Base-by-base conservation (phyloP, 2,329 filamentous ascomycete genomes). In the Diplocarpon mali region DNA sequence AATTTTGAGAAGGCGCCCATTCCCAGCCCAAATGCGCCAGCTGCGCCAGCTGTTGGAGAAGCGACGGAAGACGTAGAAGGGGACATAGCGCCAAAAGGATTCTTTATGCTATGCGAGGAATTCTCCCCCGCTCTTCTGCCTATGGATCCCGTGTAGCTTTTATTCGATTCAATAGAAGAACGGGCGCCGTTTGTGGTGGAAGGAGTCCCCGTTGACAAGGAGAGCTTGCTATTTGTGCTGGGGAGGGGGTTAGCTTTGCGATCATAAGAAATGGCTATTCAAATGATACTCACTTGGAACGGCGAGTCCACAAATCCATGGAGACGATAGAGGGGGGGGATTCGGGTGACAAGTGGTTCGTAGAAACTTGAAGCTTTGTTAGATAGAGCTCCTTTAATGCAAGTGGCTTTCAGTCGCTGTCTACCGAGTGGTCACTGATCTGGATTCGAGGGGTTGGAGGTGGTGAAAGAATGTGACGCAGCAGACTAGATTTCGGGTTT, bases 1-100 rank as follows among this genome's bases (percentile, higher is more conserved):
- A 93, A 93, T n/a, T 89, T 93, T 32, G 90, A 90, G 64, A 98
- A 98, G 44, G 92, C 92, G 56, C 92, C 92, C 14, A 87, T 93
- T 34, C 92, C 92, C 49, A 98, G 71, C 40, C 88, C 89, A 67
- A 98, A 98, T 47, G 90, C 89, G 59, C 83, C 89, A 14, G 87
- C 88, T 44, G 85, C 86, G 56, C 76, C 76, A 43, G 77, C 74
- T 11, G 83, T 86, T 12, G 88, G 86, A 9, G 87, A 90, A 30
- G 82, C 74, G 44, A 88, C 69, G 46, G 75, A 77, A 40, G 73
- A 76, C 49, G 76, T 79, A 58, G 83, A 77, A 48, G 83, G 81
- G 39, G 85, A 79, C 55, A 85, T 76, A 56, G 78, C 71, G 64
- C 78, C 83, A 70, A 95, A 90, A 17, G 87, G 83, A 64, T 87